Percentiles rank a stretch among this genome's conserved stretches.
Evolutionary conservation across 2,329 filamentous ascomycete genomes (phyloP).

Genomic region (Sporothrix protearum): DNA sequence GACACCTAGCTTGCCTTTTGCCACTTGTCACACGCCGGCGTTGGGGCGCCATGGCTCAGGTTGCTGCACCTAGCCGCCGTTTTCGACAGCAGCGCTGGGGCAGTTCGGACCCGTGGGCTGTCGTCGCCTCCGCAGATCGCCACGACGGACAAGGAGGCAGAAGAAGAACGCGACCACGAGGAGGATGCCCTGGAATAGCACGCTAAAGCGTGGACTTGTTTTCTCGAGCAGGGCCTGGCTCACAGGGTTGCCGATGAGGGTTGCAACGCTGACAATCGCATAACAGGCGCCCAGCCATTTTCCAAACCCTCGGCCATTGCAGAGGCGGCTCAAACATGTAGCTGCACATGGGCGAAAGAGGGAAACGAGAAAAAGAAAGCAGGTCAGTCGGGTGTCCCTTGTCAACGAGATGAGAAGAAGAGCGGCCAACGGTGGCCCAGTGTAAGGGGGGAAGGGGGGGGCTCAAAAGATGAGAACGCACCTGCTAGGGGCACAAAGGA

Average conservation of each 20-base stretch:
- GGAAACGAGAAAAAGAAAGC: background rate
- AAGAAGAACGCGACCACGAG: constrained; percentile 30
- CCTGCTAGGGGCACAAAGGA: constrained; percentile 33
- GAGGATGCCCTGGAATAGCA: constrained; percentile 31
- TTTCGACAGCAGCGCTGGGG: background rate
- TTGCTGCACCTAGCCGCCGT: background rate
- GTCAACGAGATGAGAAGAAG: background rate
- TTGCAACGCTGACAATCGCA: constrained; percentile 32
- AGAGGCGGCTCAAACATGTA: constrained; percentile 33
- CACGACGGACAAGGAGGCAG: constrained; percentile 26
- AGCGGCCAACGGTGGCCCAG: constrained; percentile 2
- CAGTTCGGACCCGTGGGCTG: background rate
- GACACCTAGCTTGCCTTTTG: too few relatives aligned
- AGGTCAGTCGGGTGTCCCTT: background rate
- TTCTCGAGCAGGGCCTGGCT: constrained; percentile 30
- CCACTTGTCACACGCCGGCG: background rate
- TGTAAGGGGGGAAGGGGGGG: too few relatives aligned
- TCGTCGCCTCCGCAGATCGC: background rate
- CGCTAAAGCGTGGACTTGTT: constrained; percentile 26
- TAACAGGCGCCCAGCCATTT: constrained; percentile 35
- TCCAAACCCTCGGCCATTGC: constrained; percentile 29
- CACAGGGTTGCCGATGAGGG: constrained; percentile 30
- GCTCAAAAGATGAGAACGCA: constrained; percentile 14
- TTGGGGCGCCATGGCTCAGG: background rate
- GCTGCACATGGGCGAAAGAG: constrained; percentile 22